A percentile compares a stretch with the other conserved stretches of the same genome.
Conservation (phyloP, 495 filamentous ascomycete genomes). For the Cryomyces minteri region DNA sequence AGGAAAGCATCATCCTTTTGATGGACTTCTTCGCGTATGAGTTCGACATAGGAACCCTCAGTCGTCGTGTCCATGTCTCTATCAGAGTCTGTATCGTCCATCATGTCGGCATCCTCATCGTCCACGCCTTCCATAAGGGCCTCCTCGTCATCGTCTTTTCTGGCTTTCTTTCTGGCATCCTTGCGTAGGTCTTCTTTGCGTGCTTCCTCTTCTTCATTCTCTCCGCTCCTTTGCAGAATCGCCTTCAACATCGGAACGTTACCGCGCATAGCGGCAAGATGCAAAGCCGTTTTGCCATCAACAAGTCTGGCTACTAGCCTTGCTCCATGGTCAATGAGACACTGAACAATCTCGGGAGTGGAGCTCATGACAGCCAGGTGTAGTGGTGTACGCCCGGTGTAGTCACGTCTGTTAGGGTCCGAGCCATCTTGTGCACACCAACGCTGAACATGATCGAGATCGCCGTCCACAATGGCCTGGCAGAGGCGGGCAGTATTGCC, state of each 20-base stretch:
- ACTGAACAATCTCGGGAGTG: slow-evolving; percentile 47
- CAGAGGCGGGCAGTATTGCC: slow-evolving; percentile 52
- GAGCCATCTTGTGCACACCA: slow-evolving; percentile 44
- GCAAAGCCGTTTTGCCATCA: slow-evolving; percentile 62
- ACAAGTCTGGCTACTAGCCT: slow-evolving; percentile 51
- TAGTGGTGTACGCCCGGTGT: slow-evolving; percentile 63
- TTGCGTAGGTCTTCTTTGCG: slow-evolving; percentile 33
- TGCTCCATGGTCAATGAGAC: slow-evolving; percentile 52
- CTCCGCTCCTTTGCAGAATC: slow-evolving; percentile 46
- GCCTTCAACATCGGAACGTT: slow-evolving; percentile 46
- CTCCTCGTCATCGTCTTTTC: slow-evolving; percentile 21
- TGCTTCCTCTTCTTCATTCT: slow-evolving; percentile 49
- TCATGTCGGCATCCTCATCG: slow-evolving; percentile 14
- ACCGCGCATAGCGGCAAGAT: slow-evolving; percentile 55
- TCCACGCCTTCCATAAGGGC: slow-evolving; percentile 25
- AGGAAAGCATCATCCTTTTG: slow-evolving; percentile 14
- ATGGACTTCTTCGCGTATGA: slow-evolving; percentile 24
- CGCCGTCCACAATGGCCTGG: slow-evolving; percentile 54
- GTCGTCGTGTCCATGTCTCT: too few relatives aligned
- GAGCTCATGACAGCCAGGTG: slow-evolving; percentile 54
- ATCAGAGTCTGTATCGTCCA: too few relatives aligned
- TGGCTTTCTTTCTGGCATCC: slow-evolving; percentile 6
- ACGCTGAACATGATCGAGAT: slow-evolving; percentile 44
- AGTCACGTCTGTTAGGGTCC: slow-evolving; percentile 48
- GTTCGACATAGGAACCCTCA: slow-evolving; percentile 48